Base-by-base conservation (phyloP, 257 asterid genomes). In the Perilla frutescens region DNA sequence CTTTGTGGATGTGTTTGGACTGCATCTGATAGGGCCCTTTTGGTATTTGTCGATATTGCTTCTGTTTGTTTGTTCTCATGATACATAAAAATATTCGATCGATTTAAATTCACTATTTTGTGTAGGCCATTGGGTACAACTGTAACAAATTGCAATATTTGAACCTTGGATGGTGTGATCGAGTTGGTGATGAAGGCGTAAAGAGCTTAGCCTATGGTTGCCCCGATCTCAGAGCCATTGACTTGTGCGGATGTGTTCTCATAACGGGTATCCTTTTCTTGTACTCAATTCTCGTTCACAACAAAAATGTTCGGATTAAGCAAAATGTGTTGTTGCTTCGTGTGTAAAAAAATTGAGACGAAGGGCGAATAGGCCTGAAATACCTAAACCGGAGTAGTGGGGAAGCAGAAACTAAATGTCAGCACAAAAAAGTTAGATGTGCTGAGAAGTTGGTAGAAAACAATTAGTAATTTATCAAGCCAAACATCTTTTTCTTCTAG, bases 101-200 rank as follows among this genome's bases (percentile, higher is more conserved):
- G 40, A 50, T 54, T 49, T 7, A 26, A 47, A 43, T 31, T 7
- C 4, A 0, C 57, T 66, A 5, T 50, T 34, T 43, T 63, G 12
- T 66, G 84, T 84, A 94, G 98, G 96, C 92, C 53, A 88, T 94
- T 39, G 98, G 95, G 40, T 85, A 80, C 72, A 88, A 88, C 80
- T 94, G 98, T 80, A 78, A 80, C 75, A 86, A 89, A 68, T 44
- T 94, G 91, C 97, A 87, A 80, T 75, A 83, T 7, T 71, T 94
- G 77, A 91, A 85, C 77, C 86, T 91, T 2, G 97, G 99, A 66
- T 94, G 99, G 99, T 94, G 99, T 6, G 99, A 94, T 41, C 87
- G 81, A 12, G 84, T 91, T 47, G 81, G 95, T 31, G 99, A 94
- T 75, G 91, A 84, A 66, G 99, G 99, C 36, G 93, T 94, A 36